phyloP scores from a whole-genome alignment of 192 early-diverging fungal genomes.

The Entomortierella lignicola region DNA sequence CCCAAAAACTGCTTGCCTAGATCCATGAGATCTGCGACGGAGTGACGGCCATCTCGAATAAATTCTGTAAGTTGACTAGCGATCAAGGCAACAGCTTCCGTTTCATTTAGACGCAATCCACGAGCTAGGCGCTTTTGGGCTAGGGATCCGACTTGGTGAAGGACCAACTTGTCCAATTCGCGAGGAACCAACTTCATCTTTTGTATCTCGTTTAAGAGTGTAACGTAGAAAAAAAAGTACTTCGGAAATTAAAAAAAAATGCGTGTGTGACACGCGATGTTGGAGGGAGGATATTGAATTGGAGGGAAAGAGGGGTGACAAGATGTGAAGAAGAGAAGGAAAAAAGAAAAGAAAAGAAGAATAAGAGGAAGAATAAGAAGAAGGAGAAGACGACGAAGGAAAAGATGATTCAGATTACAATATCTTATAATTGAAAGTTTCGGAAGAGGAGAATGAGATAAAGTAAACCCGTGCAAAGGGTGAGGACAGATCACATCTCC shows the following conservation, averaged over 20 bases:
- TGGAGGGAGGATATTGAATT: not conserved
- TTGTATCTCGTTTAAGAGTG: not conserved
- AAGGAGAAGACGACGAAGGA: slow-evolving; percentile 1
- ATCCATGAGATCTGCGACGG: slow-evolving; percentile 89
- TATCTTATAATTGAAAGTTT: not conserved
- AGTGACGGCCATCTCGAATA: slow-evolving; percentile 89
- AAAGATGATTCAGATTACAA: too few species aligned
- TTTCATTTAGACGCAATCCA: slow-evolving; percentile 87
- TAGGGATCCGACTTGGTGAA: slow-evolving; percentile 87
- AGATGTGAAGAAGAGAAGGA: not conserved
- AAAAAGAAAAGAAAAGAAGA: slow-evolving; percentile 1
- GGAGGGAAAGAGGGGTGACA: not conserved
- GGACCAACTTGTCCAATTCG: slow-evolving; percentile 93
- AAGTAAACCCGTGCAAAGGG: too few species aligned
- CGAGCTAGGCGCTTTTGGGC: slow-evolving; percentile 93
- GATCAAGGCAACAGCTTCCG: slow-evolving; percentile 91
- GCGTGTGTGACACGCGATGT: not conserved
- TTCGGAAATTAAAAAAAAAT: slow-evolving; percentile 15
- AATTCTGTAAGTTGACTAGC: slow-evolving; percentile 87
- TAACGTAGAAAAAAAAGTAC: not conserved
- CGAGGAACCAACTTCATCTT: slow-evolving; percentile 86
- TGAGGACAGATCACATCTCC: too few species aligned
- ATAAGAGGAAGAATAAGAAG: slow-evolving; percentile 1
- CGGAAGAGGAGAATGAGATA: not conserved
- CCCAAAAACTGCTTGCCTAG: slow-evolving; percentile 91